Evolutionary conservation across 495 filamentous ascomycete species (phyloP), one percentile per base, ranked within the genome.

Genomic region (Aspergillus panamensis): DNA sequence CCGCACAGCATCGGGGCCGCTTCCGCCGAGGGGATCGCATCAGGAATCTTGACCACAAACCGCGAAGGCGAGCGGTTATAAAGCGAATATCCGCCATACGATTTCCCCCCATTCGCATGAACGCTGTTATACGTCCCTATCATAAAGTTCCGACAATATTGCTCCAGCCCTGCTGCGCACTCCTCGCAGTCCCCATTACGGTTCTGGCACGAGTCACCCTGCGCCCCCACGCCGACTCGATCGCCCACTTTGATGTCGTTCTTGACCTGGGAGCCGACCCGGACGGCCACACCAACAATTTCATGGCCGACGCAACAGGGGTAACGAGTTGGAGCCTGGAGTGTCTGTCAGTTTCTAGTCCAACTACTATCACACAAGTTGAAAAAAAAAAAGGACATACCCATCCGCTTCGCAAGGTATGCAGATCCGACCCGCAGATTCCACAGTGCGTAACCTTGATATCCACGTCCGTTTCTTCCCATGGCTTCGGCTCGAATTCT

Each of bases 1-100:
- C 79, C 90, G 63, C 89, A 93, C 19, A 92, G 65, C 87, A 93
- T 89, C 1, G 89, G 88, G 1, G 89, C 89, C 0, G 87, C 88
- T 17, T 75, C 66, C 13, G 69, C 73, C 25, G 67, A 73, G 9
- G 70, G 17, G 13, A 85, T 60, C 3, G 49, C 66, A 21, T 86
- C 84, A 9, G 90, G 89, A 60, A 92, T 91, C 62, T 84, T 84
- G 71, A 91, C 64, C 32, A 83, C 86, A 65, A 90, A 93, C 59
- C 85, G 82, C n/a, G 77, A 76, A 10, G 87, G 87, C 0, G 76
- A 73, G 51, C 90, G 85, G 60, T 82, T 73, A 66, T 91, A 90
- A 51, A 84, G 72, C 2, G 83, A 83, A 62, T 92, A 92, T 40
- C 74, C 75, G 40, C 82, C 83, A 60, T 87, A 77, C 32, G 77